A percentile compares a stretch with the other conserved stretches of the same genome.
These are phyloP conservation scores for Coprinopsis sp. DNA, from an alignment of 768 basidiomycete genomes.

Conservation along the genomic window DNA sequence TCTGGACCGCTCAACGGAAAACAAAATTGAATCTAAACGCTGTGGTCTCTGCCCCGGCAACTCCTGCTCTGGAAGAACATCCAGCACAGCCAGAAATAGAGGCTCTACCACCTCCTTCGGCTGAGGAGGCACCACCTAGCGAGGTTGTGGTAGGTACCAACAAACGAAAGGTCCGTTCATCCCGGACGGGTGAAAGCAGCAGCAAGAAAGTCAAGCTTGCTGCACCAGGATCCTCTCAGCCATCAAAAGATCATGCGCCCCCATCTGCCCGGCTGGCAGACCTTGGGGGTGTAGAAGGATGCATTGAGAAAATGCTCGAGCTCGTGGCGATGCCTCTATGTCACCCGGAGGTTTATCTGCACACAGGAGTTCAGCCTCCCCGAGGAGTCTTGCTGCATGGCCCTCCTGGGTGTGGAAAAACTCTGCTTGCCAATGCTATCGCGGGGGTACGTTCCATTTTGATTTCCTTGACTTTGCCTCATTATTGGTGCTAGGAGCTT, in stretches of 20 bases:
- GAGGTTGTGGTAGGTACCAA: constrained; percentile 18
- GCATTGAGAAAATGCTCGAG: constrained; percentile 90
- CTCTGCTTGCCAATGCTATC: constrained; percentile 88
- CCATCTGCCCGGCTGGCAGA: constrained; percentile 76
- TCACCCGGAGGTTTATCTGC: constrained; percentile 93
- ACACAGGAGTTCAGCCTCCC: constrained; percentile 90
- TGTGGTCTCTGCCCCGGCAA: not conserved
- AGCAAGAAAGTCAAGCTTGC: constrained; percentile 55
- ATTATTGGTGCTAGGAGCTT: constrained; percentile 59
- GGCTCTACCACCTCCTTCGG: constrained; percentile 17
- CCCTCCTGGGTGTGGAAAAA: constrained; percentile 97
- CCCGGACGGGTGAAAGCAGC: constrained; percentile 45
- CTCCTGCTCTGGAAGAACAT: too few relatives aligned
- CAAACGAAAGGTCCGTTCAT: constrained; percentile 62
- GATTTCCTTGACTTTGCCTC: not conserved
- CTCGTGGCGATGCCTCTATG: constrained; percentile 94
- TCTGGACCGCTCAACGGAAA: constrained; percentile 67
- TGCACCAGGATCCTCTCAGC: constrained; percentile 14
- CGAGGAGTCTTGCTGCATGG: constrained; percentile 91
- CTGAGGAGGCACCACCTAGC: constrained; percentile 18
- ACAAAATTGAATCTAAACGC: constrained; percentile 68
- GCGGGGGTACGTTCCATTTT: constrained; percentile 66
- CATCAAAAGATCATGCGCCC: constrained; percentile 62
- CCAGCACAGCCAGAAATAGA: too few relatives aligned
- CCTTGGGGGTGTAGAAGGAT: constrained; percentile 81